Conservation (phyloP, 75 land plant genomes). For the Pinus tabuliformis region DNA sequence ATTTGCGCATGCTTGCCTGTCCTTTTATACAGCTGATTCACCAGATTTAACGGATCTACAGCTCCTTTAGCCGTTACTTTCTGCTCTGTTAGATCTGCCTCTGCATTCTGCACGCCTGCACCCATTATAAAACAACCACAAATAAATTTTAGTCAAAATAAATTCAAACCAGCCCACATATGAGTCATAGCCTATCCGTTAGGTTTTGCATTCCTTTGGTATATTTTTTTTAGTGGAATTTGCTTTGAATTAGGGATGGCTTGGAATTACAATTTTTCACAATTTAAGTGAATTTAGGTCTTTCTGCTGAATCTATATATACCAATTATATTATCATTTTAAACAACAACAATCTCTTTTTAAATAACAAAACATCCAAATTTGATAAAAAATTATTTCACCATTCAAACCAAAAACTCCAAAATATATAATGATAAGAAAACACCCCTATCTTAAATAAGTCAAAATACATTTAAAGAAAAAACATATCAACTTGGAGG, state of each 20-base stretch:
- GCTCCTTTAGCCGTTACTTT: slow-evolving; percentile 57
- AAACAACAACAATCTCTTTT: too few relatives aligned
- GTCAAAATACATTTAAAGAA: not conserved
- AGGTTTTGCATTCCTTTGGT: too few relatives aligned
- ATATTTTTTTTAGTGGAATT: too few relatives aligned
- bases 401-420: too few relatives aligned
- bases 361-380: too few relatives aligned
- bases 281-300: too few relatives aligned
- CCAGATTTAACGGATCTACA: slow-evolving; percentile 49
- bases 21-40: slow-evolving; percentile 55
- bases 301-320: too few relatives aligned
- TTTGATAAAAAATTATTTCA: too few relatives aligned
- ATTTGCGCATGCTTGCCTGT: slow-evolving; percentile 61
- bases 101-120: slow-evolving; percentile 56
- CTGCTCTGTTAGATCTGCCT: slow-evolving; percentile 50
- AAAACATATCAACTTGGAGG: not conserved
- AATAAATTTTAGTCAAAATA: not conserved
- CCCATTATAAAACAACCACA: not conserved
- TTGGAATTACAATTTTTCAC: too few relatives aligned
- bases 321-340: too few relatives aligned
- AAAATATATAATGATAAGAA: too few relatives aligned
- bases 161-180: not conserved
- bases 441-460: not conserved
- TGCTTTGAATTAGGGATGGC: too few relatives aligned
- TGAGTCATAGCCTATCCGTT: not conserved